Base-by-base conservation (phyloP, 768 basidiomycete species). In the Lactifluus subvellereus region DNA sequence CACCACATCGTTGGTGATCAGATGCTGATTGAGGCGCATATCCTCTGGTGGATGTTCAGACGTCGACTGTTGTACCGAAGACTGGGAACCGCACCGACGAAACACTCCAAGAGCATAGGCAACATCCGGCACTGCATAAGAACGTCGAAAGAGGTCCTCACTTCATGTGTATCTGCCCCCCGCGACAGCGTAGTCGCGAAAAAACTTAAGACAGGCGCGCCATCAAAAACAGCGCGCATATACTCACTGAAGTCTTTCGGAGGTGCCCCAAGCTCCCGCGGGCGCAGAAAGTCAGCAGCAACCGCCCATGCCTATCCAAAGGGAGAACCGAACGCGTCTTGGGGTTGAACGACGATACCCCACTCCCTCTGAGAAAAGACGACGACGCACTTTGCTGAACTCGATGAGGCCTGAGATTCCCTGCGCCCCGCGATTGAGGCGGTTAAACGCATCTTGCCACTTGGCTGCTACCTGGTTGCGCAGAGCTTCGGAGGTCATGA, bases 391-490 rank as follows among this genome's bases (percentile, higher is more conserved):
- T 72, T 83, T 77, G 66, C 84, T 86, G 69, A 84, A 87, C 9
- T 74, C 73, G 72, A 88, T 75, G 18, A 88, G 77, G 9, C 87
- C 87, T 10, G 83, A 75, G 60, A 88, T 86, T 9, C 86, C 87
- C 42, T 79, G 80, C 40, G 82, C 77, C 14, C 75, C 72, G 33
- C 79, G 77, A 69, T 88, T 88, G 53, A 88, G 75, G 16, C 84
- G 80, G n/a, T 77, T 73, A 70, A 88, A 88, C 2, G 84, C 78
- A 20, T 87, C 84, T 64, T 86, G 84, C 86, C 87, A 88, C 75
- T 87, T 86, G 3, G 84, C 76, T 18, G 82, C 80, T 9, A 88
- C 84, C 70, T 88, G 86, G 1, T 80, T 78, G 51, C 80, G 80
- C n/a, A 87, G 74, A 30, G 85, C 85, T 60, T 82, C 78, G 5